Evolutionary conservation across 208 protist species (phyloP).

Genomic region (Trypanosoma cruzi): DNA sequence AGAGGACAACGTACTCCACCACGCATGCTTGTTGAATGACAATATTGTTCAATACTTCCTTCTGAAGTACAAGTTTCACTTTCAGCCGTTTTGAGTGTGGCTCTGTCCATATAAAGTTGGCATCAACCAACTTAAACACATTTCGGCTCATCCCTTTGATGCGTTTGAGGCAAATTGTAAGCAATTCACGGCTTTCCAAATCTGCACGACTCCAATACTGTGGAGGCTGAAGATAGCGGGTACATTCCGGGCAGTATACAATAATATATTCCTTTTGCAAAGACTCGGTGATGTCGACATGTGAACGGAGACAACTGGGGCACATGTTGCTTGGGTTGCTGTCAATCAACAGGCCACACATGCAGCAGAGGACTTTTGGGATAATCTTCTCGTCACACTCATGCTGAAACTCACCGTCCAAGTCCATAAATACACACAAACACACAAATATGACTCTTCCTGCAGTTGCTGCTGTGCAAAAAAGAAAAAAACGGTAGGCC

Average conservation of each 20-base stretch:
- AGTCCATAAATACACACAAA: conserved; percentile 41
- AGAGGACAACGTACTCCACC: conserved; percentile 97
- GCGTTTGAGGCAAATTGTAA: conserved; percentile 97
- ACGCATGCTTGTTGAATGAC: conserved; percentile 97
- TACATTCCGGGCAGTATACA: conserved; percentile 94
- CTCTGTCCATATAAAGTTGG: conserved; percentile 99
- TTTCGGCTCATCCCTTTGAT: conserved; percentile 94
- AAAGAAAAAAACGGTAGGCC: conserved; percentile 24
- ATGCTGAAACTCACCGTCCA: conserved; percentile 48
- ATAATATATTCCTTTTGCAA: conserved; percentile 97
- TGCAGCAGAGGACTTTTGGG: conserved; percentile 95
- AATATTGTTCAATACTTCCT: conserved; percentile 95
- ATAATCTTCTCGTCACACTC: conserved; percentile 30
- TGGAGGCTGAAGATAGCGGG: conserved; percentile 97
- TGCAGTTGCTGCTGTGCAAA: conserved; percentile 8
- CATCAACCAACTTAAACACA: conserved; percentile 97
- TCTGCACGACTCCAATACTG: conserved; percentile 96
- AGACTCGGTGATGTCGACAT: conserved; percentile 98
- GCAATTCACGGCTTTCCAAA: conserved; percentile 98
- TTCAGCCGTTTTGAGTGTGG: conserved; percentile 99
- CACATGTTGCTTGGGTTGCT: conserved; percentile 99
- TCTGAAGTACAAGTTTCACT: conserved; percentile 99
- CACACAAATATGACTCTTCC: conserved; percentile 1
- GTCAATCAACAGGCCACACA: conserved; percentile 96
- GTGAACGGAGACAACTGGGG: conserved; percentile 95